Conservation (phyloP, 768 basidiomycete species). For the Suillus discolor region DNA sequence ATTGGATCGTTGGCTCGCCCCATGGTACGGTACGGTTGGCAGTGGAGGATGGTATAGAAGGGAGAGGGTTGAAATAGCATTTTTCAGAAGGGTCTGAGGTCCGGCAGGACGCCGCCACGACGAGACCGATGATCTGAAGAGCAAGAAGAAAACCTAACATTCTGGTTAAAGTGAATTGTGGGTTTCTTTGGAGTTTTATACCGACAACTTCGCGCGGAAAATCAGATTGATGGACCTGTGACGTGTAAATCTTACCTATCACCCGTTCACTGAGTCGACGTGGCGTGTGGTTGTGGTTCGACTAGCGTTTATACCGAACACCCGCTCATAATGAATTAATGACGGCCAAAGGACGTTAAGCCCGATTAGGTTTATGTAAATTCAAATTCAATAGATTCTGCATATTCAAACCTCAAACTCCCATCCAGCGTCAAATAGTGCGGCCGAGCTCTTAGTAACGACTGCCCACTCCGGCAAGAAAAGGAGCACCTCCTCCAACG, state of each 20-base stretch:
- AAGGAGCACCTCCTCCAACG: conserved; percentile 63
- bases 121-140: neutral
- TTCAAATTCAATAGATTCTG: too few species aligned
- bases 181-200: too few species aligned
- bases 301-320: too few species aligned
- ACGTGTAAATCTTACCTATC: too few species aligned
- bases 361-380: too few species aligned
- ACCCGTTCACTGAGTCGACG: too few species aligned
- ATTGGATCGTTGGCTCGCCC: conserved; percentile 23
- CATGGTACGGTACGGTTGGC: conserved; percentile 24
- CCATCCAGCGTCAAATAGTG: conserved; percentile 54
- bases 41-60: conserved; percentile 17
- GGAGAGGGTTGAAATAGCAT: conserved; percentile 22
- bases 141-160: neutral
- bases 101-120: neutral
- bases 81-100: conserved; percentile 7
- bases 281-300: too few species aligned
- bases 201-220: too few species aligned
- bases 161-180: too few species aligned
- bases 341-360: too few species aligned
- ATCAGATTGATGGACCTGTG: too few species aligned
- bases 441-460: conserved; percentile 57
- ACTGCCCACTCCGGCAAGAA: conserved; percentile 72
- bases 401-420: conserved; percentile 8
- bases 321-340: too few species aligned